Percentiles rank a stretch among this genome's conserved stretches.
phyloP scores from a whole-genome alignment of 2,329 filamentous ascomycete genomes.

The Uncinocarpus reesii region DNA sequence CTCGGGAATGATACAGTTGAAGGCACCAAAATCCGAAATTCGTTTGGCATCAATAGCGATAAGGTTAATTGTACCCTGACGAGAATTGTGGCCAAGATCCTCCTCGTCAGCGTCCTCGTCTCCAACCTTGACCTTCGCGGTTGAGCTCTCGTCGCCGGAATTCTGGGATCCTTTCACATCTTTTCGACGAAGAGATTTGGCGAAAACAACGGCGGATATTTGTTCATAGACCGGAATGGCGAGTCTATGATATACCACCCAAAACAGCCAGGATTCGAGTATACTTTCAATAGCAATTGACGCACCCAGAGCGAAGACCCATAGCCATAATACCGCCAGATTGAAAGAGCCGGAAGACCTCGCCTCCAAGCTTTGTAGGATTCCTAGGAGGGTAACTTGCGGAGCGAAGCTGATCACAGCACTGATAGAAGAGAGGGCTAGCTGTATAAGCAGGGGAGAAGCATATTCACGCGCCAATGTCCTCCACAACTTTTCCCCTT shows the following conservation, averaged over 20 bases:
- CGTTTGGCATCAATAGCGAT: conserved; percentile 66
- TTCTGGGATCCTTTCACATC: conserved; percentile 55
- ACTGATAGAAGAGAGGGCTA: conserved; percentile 44
- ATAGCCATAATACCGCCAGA: conserved; percentile 51
- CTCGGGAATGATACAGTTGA: conserved; percentile 54
- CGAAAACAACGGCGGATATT: conserved; percentile 61
- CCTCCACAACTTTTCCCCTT: conserved; percentile 45
- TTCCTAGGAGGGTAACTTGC: conserved; percentile 56
- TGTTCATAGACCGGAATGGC: conserved; percentile 58
- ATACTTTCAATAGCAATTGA: conserved; percentile 47
- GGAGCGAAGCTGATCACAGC: conserved; percentile 57
- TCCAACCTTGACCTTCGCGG: conserved; percentile 17
- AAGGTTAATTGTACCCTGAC: conserved; percentile 65
- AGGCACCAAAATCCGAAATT: conserved; percentile 57
- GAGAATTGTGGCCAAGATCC: conserved; percentile 45
- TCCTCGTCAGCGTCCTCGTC: conserved; percentile 26
- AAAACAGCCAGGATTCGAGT: conserved; percentile 57
- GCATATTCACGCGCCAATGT: conserved; percentile 51
- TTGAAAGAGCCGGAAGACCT: conserved; percentile 39
- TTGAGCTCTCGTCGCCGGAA: conserved; percentile 26
- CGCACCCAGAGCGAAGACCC: conserved; percentile 55
- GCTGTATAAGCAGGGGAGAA: conserved; percentile 48
- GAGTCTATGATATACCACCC: conserved; percentile 54
- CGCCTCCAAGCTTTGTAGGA: conserved; percentile 55
- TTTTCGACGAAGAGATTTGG: conserved; percentile 66